phyloP scores from a whole-genome alignment of 169 alveolate species.

The Cryptosporidium canis region DNA sequence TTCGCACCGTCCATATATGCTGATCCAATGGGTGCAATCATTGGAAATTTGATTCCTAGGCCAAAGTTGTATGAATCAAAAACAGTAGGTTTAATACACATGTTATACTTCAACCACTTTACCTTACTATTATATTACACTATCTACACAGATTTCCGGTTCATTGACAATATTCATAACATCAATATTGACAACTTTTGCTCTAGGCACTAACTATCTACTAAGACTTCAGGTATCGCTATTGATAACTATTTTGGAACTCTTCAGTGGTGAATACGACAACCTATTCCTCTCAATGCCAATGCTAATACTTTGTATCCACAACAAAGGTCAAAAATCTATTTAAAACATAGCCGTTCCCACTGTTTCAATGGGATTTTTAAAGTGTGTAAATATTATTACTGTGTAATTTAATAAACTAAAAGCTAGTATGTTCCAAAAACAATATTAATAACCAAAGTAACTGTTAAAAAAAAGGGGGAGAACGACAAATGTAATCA shows the following conservation, averaged over 20 bases:
- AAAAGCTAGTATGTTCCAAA: too few species aligned
- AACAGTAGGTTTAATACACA: neutral
- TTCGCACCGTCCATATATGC: constrained; percentile 74
- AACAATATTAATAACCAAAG: too few species aligned
- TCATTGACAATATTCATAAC: constrained; percentile 7
- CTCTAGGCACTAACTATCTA: constrained; percentile 5
- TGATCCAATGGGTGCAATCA: constrained; percentile 74
- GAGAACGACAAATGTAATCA: too few species aligned
- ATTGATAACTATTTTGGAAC: neutral
- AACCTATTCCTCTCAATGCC: constrained; percentile 16
- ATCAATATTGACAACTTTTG: constrained; percentile 26
- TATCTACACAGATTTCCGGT: neutral
- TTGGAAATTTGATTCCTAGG: constrained; percentile 47
- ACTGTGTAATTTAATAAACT: too few species aligned
- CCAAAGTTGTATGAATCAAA: constrained; percentile 19
- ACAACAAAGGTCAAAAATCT: neutral
- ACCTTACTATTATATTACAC: neutral
- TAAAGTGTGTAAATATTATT: too few species aligned
- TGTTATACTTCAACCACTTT: neutral
- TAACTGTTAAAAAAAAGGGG: too few species aligned
- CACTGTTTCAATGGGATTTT: too few species aligned
- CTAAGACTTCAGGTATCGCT: neutral
- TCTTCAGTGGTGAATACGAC: constrained; percentile 52
- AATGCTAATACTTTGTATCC: constrained; percentile 6
- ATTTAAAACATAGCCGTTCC: neutral